Evolutionary conservation across 2,329 filamentous ascomycete genomes (phyloP).

Genomic region (Colletotrichum simmondsii): DNA sequence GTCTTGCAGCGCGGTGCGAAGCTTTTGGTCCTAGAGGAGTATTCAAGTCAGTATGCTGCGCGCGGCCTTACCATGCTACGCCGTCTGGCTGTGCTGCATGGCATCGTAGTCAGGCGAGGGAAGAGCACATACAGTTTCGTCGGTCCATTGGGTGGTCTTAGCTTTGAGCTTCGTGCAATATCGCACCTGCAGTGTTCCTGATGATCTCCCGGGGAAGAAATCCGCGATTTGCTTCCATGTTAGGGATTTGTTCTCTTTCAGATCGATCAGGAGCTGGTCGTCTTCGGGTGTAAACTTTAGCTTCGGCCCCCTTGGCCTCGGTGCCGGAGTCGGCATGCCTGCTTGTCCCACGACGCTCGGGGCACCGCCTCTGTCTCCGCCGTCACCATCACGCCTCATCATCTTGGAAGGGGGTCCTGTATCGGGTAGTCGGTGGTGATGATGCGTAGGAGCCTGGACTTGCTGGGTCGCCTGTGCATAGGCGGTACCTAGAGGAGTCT

Average conservation of each 20-base stretch:
- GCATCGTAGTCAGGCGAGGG: background rate
- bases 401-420: constrained; percentile 77
- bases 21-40: constrained; percentile 75
- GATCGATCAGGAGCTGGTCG: constrained; percentile 85
- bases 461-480: constrained; percentile 60
- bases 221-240: constrained; percentile 99
- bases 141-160: constrained; percentile 92
- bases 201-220: constrained; percentile 92
- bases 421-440: constrained; percentile 84
- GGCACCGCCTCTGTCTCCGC: constrained; percentile 69
- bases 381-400: constrained; percentile 68
- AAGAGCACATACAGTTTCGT: constrained; percentile 80
- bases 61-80: constrained; percentile 40
- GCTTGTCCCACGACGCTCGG: constrained; percentile 88
- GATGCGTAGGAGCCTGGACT: constrained; percentile 70
- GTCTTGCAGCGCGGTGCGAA: constrained; percentile 80
- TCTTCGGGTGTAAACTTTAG: constrained; percentile 95
- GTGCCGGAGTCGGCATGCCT: constrained; percentile 87
- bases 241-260: constrained; percentile 94
- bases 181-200: constrained; percentile 89
- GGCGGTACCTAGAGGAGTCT: constrained; percentile 61
- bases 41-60: constrained; percentile 28
- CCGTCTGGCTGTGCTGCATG: background rate
- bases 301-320: constrained; percentile 85
- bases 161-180: constrained; percentile 97